Evolutionary conservation across 345 rosid species (phyloP).

Genomic region (Lepidium africanum): DNA sequence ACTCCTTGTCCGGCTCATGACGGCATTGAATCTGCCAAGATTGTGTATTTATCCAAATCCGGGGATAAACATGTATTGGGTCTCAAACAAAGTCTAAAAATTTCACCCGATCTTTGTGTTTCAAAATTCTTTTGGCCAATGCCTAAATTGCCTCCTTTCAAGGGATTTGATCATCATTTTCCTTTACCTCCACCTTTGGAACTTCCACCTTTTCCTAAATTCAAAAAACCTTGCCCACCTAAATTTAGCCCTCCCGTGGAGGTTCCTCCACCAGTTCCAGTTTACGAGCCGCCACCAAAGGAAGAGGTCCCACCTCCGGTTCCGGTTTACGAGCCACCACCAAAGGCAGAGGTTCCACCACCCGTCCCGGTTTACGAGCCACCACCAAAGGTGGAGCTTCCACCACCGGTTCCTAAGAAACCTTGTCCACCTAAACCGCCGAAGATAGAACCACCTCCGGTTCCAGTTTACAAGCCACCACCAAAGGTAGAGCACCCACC

Average conservation of each 20-base stretch:
- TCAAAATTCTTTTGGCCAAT: slow-evolving; percentile 55
- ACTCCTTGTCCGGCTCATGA: slow-evolving; percentile 55
- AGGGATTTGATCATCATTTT: slow-evolving; percentile 26
- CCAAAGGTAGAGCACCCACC: slow-evolving; percentile 26
- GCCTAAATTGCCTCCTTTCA: slow-evolving; percentile 27
- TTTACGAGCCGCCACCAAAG: slow-evolving; percentile 23
- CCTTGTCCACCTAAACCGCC: slow-evolving; percentile 14
- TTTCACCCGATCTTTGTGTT: slow-evolving; percentile 51
- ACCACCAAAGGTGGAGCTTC: slow-evolving; percentile 15
- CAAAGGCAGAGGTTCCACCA: background rate
- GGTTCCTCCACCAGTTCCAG: slow-evolving; percentile 25
- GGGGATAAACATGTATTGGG: slow-evolving; percentile 48
- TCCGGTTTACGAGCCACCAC: slow-evolving; percentile 15
- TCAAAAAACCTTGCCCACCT: slow-evolving; percentile 29
- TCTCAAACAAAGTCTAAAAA: slow-evolving; percentile 47
- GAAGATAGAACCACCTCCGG: slow-evolving; percentile 20
- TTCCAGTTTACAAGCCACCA: slow-evolving; percentile 22
- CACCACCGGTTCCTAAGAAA: slow-evolving; percentile 22
- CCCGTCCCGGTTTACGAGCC: slow-evolving; percentile 26
- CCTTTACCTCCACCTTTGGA: slow-evolving; percentile 24
- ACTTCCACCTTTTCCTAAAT: slow-evolving; percentile 27
- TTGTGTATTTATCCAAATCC: slow-evolving; percentile 36
- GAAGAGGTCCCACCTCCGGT: slow-evolving; percentile 17
- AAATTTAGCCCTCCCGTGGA: slow-evolving; percentile 1
- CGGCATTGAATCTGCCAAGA: slow-evolving; percentile 48